phyloP scores from a whole-genome alignment of 73 alveolate species.

The Paraurostyla sp. region DNA sequence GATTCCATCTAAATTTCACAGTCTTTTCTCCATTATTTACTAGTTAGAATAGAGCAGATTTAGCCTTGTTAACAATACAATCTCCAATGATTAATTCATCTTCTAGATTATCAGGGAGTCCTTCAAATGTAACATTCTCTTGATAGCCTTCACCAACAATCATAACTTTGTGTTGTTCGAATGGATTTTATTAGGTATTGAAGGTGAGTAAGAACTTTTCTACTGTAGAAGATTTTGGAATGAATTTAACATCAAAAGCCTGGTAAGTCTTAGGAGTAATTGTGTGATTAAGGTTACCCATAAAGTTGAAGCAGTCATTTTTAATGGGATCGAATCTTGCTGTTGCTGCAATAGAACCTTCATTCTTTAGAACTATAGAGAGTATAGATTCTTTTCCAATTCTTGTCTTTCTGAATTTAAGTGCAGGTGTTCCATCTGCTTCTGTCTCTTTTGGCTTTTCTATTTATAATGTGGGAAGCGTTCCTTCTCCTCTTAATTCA shows the following conservation, averaged over 20 bases:
- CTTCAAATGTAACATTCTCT: conserved; percentile 96
- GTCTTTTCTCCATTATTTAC: conserved; percentile 92
- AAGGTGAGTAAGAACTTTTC: conserved; percentile 90
- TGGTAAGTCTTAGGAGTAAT: conserved; percentile 95
- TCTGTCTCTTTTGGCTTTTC: conserved; percentile 93
- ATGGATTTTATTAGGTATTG: conserved; percentile 97
- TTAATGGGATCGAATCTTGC: conserved; percentile 94
- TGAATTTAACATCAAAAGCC: conserved; percentile 93
- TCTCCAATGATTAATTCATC: conserved; percentile 96
- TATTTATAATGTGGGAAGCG: conserved; percentile 96
- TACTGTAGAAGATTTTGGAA: conserved; percentile 89
- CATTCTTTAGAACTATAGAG: conserved; percentile 93
- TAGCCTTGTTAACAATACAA: conserved; percentile 91
- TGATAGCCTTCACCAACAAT: conserved; percentile 96
- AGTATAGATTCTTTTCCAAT: conserved; percentile 86
- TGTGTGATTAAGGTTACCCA: conserved; percentile 92
- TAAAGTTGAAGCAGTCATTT: conserved; percentile 94
- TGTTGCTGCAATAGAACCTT: conserved; percentile 98
- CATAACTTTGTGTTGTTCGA: conserved; percentile 94
- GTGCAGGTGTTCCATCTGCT: conserved; percentile 95
- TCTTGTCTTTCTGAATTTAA: conserved; percentile 95
- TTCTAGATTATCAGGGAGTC: conserved; percentile 93
- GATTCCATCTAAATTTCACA: conserved; percentile 92
- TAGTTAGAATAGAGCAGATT: conserved; percentile 81
- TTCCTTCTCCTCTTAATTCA: conserved; percentile 99